phyloP scores from a whole-genome alignment of 2,329 filamentous ascomycete species.

The Metarhizium robertsii region DNA sequence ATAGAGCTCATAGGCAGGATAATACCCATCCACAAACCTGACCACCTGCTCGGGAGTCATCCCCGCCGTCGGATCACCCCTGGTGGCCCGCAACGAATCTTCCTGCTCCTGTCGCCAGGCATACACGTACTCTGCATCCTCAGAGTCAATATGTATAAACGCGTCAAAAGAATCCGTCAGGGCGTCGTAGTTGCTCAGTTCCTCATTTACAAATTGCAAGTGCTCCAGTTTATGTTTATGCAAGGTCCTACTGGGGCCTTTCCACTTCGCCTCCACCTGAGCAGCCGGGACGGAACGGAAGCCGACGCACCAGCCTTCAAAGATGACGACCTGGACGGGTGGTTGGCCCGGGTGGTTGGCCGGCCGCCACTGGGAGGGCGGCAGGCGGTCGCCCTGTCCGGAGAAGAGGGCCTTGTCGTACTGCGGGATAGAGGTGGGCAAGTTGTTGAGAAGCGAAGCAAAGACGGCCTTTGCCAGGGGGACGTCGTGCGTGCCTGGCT shows the following conservation, averaged over 20 bases:
- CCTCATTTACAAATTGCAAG: constrained; percentile 40
- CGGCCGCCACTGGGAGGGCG: constrained; percentile 49
- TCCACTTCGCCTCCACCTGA: constrained; percentile 43
- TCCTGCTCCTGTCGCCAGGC: constrained; percentile 80
- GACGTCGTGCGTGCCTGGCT: constrained; percentile 42
- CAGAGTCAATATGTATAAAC: constrained; percentile 57
- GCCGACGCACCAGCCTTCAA: constrained; percentile 88
- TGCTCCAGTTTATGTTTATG: constrained; percentile 38
- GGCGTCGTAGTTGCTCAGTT: constrained; percentile 35
- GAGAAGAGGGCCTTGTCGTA: constrained; percentile 78
- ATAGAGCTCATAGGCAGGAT: constrained; percentile 64
- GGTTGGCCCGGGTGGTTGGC: constrained; percentile 42
- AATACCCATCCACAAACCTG: constrained; percentile 62
- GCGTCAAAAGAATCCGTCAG: constrained; percentile 42
- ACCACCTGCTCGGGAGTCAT: constrained; percentile 78
- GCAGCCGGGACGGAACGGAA: constrained; percentile 55
- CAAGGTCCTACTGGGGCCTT: constrained; percentile 39
- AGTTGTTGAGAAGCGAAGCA: constrained; percentile 39
- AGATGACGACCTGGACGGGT: constrained; percentile 57
- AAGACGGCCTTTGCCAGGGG: constrained; percentile 54
- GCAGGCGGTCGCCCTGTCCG: constrained; percentile 67
- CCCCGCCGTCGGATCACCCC: constrained; percentile 48
- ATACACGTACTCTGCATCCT: constrained; percentile 68
- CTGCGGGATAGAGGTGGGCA: constrained; percentile 51
- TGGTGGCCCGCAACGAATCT: constrained; percentile 52